phyloP scores from a whole-genome alignment of 495 filamentous ascomycete genomes.

The Physcia stellaris region DNA sequence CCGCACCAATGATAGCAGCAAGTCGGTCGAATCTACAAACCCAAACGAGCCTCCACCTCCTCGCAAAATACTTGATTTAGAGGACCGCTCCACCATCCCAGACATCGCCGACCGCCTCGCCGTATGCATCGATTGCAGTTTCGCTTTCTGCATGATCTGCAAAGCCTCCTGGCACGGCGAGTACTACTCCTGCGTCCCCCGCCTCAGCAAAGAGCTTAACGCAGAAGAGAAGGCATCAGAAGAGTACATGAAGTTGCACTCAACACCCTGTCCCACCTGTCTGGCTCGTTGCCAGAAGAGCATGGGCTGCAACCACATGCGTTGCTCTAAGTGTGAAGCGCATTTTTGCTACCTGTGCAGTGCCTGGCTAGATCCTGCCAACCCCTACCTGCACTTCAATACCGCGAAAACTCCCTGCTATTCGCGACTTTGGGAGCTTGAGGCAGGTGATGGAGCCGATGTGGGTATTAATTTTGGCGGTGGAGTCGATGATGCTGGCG shows the following conservation, averaged over 20 bases:
- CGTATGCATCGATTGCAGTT: constrained; percentile 80
- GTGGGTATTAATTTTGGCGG: constrained; percentile 40
- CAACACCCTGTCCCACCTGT: constrained; percentile 84
- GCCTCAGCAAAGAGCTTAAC: constrained; percentile 49
- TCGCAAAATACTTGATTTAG: constrained; percentile 11
- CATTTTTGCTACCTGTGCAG: constrained; percentile 97
- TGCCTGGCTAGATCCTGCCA: constrained; percentile 61
- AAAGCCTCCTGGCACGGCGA: constrained; percentile 82
- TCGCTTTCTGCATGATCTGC: constrained; percentile 76
- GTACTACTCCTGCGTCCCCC: constrained; percentile 46
- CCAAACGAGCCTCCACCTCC: background rate
- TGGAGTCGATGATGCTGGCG: constrained; percentile 17
- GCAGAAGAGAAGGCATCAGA: constrained; percentile 74
- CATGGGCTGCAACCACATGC: constrained; percentile 97
- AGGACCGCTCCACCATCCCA: constrained; percentile 24
- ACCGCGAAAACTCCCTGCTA: constrained; percentile 51
- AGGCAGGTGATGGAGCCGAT: constrained; percentile 62
- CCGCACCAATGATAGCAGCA: constrained; percentile 47
- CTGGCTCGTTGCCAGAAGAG: constrained; percentile 74
- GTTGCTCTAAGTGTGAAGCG: constrained; percentile 72
- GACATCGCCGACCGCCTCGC: constrained; percentile 49
- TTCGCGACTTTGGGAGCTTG: constrained; percentile 79
- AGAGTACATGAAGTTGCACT: constrained; percentile 67
- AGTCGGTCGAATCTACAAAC: constrained; percentile 24
- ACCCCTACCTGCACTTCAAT: constrained; percentile 88